Evolutionary conservation across 106 monocot species (phyloP).

Genomic region (Narthecium ossifragum): DNA sequence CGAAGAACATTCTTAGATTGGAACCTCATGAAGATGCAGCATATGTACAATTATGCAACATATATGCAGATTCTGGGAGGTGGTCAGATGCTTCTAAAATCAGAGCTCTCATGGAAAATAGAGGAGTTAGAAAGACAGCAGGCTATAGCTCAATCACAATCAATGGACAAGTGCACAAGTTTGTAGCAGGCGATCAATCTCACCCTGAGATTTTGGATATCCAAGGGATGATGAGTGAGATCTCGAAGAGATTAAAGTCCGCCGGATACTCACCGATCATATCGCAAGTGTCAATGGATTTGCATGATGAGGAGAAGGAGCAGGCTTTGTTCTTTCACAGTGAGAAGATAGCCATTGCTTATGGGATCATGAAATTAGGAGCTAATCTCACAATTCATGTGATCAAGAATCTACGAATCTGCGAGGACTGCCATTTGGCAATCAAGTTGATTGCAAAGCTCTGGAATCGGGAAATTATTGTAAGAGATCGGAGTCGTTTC

Average conservation of each 20-base stretch:
- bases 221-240: slow-evolving; percentile 33
- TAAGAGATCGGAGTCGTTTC: slow-evolving; percentile 66
- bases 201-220: slow-evolving; percentile 45
- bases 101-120: slow-evolving; percentile 53
- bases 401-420: slow-evolving; percentile 58
- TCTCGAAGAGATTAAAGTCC: slow-evolving; percentile 33
- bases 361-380: slow-evolving; percentile 49
- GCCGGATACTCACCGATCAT: slow-evolving; percentile 43
- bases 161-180: slow-evolving; percentile 38
- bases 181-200: slow-evolving; percentile 42
- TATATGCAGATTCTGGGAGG: slow-evolving; percentile 48
- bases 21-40: slow-evolving; percentile 55
- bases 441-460: slow-evolving; percentile 60
- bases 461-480: slow-evolving; percentile 61
- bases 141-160: slow-evolving; percentile 57
- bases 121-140: slow-evolving; percentile 48
- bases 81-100: slow-evolving; percentile 38
- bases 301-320: slow-evolving; percentile 77
- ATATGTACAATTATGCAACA: slow-evolving; percentile 62
- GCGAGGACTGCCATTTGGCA: slow-evolving; percentile 67
- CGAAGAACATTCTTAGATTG: slow-evolving; percentile 28
- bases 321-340: slow-evolving; percentile 50
- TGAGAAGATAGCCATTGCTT: slow-evolving; percentile 79
- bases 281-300: slow-evolving; percentile 24
- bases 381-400: slow-evolving; percentile 45